phyloP scores from a whole-genome alignment of 2,329 filamentous ascomycete species.

The Aspergillus chevalieri region DNA sequence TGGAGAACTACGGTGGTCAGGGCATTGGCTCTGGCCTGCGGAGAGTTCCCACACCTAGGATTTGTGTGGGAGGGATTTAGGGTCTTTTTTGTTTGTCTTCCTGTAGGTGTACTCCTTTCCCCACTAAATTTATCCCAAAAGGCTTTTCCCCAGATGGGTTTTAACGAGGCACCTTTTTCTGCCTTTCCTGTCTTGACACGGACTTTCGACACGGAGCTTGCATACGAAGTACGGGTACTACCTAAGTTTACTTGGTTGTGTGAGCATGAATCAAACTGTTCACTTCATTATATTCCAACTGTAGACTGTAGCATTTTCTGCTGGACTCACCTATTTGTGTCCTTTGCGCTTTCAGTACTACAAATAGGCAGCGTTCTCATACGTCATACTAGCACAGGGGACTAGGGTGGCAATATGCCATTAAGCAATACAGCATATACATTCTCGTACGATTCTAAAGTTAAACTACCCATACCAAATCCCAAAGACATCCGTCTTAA shows the following conservation, averaged over 20 bases:
- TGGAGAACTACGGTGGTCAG: neutral
- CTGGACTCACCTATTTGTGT: no score
- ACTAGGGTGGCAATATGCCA: no score
- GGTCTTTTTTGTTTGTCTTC: neutral
- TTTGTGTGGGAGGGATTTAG: neutral
- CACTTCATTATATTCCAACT: no score
- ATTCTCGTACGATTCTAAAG: no score
- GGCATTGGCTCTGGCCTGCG: neutral
- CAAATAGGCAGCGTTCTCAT: no score
- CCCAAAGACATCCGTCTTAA: conserved; percentile 5
- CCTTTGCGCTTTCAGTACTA: no score
- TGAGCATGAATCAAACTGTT: no score
- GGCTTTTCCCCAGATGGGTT: neutral
- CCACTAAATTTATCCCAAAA: neutral
- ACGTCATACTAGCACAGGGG: no score
- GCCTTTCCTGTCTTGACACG: neutral
- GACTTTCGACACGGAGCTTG: neutral
- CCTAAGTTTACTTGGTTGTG: no score
- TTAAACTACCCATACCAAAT: neutral
- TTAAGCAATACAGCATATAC: no score
- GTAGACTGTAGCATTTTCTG: no score
- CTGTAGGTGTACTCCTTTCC: neutral
- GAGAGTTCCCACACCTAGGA: neutral
- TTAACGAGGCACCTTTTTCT: neutral
- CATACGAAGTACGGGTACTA: neutral